A percentile compares a stretch with the other conserved stretches of the same genome.
Conservation (phyloP, 2,329 filamentous ascomycete genomes). For the Alternaria hordeiaustralica region DNA sequence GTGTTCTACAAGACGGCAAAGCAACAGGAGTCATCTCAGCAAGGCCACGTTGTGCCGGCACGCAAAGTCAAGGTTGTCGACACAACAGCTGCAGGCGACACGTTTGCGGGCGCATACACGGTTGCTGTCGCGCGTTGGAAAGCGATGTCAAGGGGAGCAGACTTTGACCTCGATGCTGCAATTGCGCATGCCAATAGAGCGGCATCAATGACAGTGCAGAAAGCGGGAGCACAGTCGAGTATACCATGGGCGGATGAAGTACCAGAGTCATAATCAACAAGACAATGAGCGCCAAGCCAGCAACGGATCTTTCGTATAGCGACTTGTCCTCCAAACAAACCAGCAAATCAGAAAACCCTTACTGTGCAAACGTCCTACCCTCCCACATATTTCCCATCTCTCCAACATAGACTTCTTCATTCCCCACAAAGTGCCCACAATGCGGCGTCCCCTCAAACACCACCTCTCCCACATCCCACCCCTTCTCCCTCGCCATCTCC, state of each 20-base stretch:
- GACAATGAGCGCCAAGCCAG: neutral
- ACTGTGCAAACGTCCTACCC: neutral
- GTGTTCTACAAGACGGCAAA: constrained; percentile 54
- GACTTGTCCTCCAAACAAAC: no score
- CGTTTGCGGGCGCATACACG: constrained; percentile 89
- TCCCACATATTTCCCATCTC: constrained; percentile 20
- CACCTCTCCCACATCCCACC: constrained; percentile 56
- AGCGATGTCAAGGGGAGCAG: constrained; percentile 49
- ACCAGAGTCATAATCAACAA: constrained; percentile 21
- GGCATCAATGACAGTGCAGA: constrained; percentile 71
- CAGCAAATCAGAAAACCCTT: no score
- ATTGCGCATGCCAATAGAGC: constrained; percentile 67
- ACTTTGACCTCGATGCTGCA: constrained; percentile 62
- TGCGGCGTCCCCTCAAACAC: constrained; percentile 63
- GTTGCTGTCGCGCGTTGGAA: constrained; percentile 67
- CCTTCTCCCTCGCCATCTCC: constrained; percentile 52
- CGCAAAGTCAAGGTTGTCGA: constrained; percentile 81
- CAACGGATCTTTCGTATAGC: neutral
- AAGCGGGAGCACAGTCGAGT: constrained; percentile 67
- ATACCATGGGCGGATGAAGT: constrained; percentile 71
- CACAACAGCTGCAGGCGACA: constrained; percentile 93
- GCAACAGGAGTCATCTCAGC: constrained; percentile 51
- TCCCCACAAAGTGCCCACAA: constrained; percentile 64
- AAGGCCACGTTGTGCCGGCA: constrained; percentile 62
- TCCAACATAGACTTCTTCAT: constrained; percentile 62